A percentile compares a stretch with the other conserved stretches of the same genome.
phyloP scores from a whole-genome alignment of 345 rosid genomes.

The Odontarrhena argentea region DNA sequence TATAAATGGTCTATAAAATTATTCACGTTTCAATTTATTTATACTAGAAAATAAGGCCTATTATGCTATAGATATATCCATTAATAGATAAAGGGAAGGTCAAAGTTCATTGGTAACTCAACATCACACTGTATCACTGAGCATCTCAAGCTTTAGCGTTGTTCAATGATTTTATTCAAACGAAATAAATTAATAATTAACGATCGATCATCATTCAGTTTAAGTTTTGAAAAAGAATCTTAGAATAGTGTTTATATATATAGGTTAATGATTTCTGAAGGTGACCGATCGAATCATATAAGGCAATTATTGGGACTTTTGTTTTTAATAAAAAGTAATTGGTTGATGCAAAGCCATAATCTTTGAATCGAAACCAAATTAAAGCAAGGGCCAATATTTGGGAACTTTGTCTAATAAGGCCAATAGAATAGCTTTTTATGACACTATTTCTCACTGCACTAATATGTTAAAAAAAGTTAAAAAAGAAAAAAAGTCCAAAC shows the following conservation, averaged over 20 bases:
- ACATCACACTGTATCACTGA: conserved; percentile 35
- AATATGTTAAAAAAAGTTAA: neutral
- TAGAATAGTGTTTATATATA: conserved; percentile 9
- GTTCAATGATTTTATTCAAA: conserved; percentile 27
- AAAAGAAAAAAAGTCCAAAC: neutral
- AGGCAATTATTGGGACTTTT: conserved; percentile 35
- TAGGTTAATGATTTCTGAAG: conserved; percentile 25
- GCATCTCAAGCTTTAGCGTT: conserved; percentile 20
- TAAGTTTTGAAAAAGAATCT: conserved; percentile 23
- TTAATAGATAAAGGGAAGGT: conserved; percentile 26
- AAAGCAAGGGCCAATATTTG: conserved; percentile 35
- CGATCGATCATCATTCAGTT: neutral
- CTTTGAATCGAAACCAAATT: conserved; percentile 36
- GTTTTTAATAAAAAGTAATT: conserved; percentile 4
- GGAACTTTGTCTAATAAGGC: conserved; percentile 7
- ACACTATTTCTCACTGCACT: neutral
- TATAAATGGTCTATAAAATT: neutral
- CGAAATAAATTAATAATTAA: neutral
- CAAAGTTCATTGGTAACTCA: conserved; percentile 34
- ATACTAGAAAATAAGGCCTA: neutral
- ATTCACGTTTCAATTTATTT: neutral
- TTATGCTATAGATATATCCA: conserved; percentile 3
- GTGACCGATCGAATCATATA: conserved; percentile 26
- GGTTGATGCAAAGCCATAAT: conserved; percentile 30
- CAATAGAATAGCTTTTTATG: conserved; percentile 16